phyloP scores from a whole-genome alignment of 2,329 filamentous ascomycete species.

The Ophiostoma himal-ulmi region DNA sequence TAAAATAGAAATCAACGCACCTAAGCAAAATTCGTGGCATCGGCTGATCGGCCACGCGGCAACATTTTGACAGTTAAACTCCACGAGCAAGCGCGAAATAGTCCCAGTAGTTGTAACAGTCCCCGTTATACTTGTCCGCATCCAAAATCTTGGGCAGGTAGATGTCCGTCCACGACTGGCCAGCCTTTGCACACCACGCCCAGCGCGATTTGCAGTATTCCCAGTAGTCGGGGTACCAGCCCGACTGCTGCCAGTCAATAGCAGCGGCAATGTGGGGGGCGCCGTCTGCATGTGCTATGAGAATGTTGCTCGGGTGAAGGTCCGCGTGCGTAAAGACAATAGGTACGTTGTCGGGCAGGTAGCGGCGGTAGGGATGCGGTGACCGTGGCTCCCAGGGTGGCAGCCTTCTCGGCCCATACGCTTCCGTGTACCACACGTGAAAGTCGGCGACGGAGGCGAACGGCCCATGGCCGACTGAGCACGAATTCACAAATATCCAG shows the following conservation, averaged over 20 bases:
- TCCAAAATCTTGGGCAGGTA: not conserved
- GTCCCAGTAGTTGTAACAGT: not conserved
- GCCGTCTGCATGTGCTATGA: not conserved
- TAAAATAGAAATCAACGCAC: no score
- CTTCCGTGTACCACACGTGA: not conserved
- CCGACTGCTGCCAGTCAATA: not conserved
- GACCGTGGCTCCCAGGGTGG: not conserved
- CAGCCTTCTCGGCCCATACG: not conserved
- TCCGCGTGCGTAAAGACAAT: not conserved
- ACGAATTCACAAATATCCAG: not conserved
- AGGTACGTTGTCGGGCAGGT: not conserved
- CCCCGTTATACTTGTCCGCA: not conserved
- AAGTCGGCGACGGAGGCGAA: not conserved
- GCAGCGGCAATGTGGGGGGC: not conserved
- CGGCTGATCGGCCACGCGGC: no score
- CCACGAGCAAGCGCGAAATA: not conserved
- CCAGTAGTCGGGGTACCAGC: not conserved
- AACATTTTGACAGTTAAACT: not conserved
- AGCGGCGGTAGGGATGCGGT: not conserved
- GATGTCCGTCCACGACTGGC: not conserved
- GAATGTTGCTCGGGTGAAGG: not conserved
- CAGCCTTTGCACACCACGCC: not conserved
- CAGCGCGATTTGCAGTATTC: conserved; percentile 9
- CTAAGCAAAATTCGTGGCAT: no score
- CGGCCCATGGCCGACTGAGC: not conserved